Evolutionary conservation across 495 filamentous ascomycete genomes (phyloP).

Genomic region (Penicillium cinerascens): DNA sequence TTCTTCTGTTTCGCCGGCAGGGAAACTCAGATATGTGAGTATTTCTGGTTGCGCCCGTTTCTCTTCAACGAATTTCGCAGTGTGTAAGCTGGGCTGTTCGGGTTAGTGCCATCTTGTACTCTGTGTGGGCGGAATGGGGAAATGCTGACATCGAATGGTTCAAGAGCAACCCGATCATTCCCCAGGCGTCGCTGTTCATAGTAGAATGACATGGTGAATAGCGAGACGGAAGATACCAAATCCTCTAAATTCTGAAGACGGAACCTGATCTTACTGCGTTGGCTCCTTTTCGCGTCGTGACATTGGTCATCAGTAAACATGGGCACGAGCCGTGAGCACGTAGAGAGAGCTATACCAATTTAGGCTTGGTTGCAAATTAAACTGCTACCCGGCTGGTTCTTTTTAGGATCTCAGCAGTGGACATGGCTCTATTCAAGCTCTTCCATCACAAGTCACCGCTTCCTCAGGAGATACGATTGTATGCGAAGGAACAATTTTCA

Average conservation of each 20-base stretch:
- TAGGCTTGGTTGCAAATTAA: neutral
- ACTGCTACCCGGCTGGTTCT: too few species aligned
- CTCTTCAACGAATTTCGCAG: too few species aligned
- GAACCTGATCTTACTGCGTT: neutral
- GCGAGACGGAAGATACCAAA: neutral
- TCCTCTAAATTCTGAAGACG: neutral
- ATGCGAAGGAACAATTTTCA: neutral
- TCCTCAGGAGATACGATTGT: neutral
- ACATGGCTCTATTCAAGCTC: neutral
- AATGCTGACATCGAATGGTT: constrained; percentile 8
- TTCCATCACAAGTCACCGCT: neutral
- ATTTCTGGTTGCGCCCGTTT: too few species aligned
- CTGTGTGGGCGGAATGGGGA: neutral
- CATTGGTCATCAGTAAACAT: neutral
- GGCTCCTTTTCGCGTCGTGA: neutral
- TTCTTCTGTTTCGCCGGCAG: too few species aligned
- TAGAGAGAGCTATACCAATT: neutral
- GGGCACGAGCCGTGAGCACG: neutral
- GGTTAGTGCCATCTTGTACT: too few species aligned
- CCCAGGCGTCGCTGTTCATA: constrained; percentile 10
- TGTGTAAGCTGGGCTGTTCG: too few species aligned
- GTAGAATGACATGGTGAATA: neutral
- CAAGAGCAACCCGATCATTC: constrained; percentile 8
- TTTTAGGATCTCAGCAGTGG: neutral
- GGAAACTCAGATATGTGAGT: too few species aligned